Evolutionary conservation across 305 asterid species (phyloP).

Genomic region (Rubia occidens): DNA sequence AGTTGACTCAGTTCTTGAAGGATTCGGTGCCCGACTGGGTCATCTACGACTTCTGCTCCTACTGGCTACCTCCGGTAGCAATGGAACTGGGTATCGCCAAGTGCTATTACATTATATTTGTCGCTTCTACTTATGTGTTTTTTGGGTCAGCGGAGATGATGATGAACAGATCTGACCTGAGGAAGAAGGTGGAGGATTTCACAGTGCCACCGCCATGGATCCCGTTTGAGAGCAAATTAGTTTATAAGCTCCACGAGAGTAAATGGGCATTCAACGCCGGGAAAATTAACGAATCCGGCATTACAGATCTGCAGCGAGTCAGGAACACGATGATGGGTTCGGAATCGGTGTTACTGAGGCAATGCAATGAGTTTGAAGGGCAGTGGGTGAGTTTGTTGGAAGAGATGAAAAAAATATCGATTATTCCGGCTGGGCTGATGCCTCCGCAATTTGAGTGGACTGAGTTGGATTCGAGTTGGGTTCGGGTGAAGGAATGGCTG

Average conservation of each 20-base stretch:
- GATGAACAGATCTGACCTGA: neutral
- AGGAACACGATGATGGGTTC: neutral
- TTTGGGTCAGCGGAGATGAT: neutral
- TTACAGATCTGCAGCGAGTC: neutral
- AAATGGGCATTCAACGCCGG: neutral
- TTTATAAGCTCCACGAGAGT: neutral
- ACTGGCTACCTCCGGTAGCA: slow-evolving; percentile 18
- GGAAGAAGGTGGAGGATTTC: neutral
- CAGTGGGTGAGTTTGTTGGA: neutral
- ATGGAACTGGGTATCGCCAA: neutral
- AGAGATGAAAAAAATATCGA: neutral
- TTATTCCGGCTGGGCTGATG: neutral
- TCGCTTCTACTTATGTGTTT: neutral
- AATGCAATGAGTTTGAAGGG: neutral
- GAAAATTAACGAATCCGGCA: neutral
- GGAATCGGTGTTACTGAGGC: neutral
- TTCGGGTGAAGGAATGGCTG: neutral
- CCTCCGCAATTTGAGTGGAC: neutral
- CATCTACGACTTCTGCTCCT: slow-evolving; percentile 21
- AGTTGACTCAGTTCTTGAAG: slow-evolving; percentile 17
- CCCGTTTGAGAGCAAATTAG: neutral
- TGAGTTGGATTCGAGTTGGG: neutral
- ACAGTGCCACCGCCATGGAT: neutral
- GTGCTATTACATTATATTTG: neutral
- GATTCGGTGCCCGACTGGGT: slow-evolving; percentile 23